A percentile compares a stretch with the other conserved stretches of the same genome.
These are phyloP conservation scores for Colletotrichum cuscutae DNA, from an alignment of 2,329 filamentous ascomycete species.

Conservation along the genomic window DNA sequence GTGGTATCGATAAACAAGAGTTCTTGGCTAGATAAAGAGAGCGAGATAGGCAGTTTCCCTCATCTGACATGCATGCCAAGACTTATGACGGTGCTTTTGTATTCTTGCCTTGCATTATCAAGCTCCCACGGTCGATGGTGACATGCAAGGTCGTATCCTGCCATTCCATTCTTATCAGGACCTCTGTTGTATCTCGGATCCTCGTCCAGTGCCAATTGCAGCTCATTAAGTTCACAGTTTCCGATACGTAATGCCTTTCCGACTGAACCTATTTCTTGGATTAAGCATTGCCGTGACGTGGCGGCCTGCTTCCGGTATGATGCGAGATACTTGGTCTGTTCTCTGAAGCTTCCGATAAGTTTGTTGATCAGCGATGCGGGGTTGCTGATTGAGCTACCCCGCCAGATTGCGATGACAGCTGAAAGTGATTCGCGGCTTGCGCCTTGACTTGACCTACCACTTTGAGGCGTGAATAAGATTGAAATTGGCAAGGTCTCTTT, in stretches of 20 bases:
- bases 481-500: not conserved
- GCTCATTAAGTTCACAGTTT: not conserved
- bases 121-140: not conserved
- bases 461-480: not conserved
- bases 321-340: not conserved
- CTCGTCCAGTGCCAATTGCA: not conserved
- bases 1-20: not conserved
- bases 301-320: not conserved
- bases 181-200: not conserved
- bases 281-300: not conserved
- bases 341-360: not conserved
- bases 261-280: not conserved
- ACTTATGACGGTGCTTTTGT: not conserved
- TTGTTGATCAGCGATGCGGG: not conserved
- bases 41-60: not conserved
- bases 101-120: not conserved
- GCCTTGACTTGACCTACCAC: not conserved
- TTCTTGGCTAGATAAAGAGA: not conserved
- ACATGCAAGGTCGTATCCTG: not conserved
- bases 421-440: not conserved
- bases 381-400: not conserved
- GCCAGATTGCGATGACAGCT: not conserved
- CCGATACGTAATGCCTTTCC: not conserved
- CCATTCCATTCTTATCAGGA: not conserved
- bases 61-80: constrained; percentile 16